Evolutionary conservation across 78 protist genomes (phyloP), one percentile per base, ranked within the genome.

Genomic region (Ministeria vibrans): DNA sequence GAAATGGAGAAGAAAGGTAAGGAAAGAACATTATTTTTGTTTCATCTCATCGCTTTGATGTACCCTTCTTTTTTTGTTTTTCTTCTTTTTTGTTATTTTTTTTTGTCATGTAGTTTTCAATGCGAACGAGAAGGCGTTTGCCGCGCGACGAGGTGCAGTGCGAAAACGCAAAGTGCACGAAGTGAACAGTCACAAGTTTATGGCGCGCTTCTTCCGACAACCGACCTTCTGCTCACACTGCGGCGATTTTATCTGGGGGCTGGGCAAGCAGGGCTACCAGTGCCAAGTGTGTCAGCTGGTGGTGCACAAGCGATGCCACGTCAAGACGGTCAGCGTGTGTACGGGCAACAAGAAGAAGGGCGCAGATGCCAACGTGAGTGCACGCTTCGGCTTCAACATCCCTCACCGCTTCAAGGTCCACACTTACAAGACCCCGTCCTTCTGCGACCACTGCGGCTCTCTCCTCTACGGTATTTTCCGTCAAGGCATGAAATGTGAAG

Each of bases 401-500:
- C 82, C 81, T 2, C 87, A 83, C 76, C 68, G 78, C 28, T 83
- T 83, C 82, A 75, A 73, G 69, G 70, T 53, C 55, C 4, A 75
- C 43, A 83, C 80, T 22, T 83, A 83, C 66, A 42, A 51, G 72
- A 42, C 41, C 27, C 87, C 82, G 4, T 77, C 87, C 28, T 83
- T 83, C 70, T 83, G 87, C 76, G 78, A 71, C 71, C 87, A 83
- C 81, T 83, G 87, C 76, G 87, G 87, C 49, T 51, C 82, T 2
- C 70, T 83, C 28, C 77, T 83, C n/a, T 83, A 46, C 42, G 87
- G 87, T 5, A 23, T 71, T 13, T 28, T 74, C 71, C 23, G 45
- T 28, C 87, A 80, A 70, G 84, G 76, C 51, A 41, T 70, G 61
- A 51, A n/a, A 11, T 70, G 76, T 59, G 76, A n/a, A n/a, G 20